Conservation (phyloP, 495 filamentous ascomycete genomes). For the Cercophora samala region DNA sequence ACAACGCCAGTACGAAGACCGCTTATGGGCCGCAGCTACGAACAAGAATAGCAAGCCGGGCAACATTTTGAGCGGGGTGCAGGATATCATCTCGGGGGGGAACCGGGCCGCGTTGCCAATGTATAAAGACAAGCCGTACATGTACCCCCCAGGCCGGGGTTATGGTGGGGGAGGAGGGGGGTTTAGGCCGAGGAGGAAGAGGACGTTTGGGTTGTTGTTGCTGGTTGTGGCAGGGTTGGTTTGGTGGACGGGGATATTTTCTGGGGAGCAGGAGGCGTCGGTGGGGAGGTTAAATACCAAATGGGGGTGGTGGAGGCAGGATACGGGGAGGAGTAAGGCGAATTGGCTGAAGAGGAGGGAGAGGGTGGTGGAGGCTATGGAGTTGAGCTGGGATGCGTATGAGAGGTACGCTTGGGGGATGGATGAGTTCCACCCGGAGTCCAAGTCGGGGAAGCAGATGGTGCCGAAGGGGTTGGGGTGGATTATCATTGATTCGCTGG, state of each 20-base stretch:
- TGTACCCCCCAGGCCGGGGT: slow-evolving; percentile 56
- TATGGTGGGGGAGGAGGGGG: neutral
- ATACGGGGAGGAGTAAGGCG: slow-evolving; percentile 38
- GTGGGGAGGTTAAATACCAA: slow-evolving; percentile 26
- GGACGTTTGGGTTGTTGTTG: slow-evolving; percentile 47
- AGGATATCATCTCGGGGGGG: slow-evolving; percentile 45
- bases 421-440: slow-evolving; percentile 80
- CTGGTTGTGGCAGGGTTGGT: slow-evolving; percentile 51
- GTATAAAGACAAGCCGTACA: slow-evolving; percentile 98
- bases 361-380: slow-evolving; percentile 85
- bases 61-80: slow-evolving; percentile 44
- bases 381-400: slow-evolving; percentile 87
- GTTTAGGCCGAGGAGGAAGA: slow-evolving; percentile 40
- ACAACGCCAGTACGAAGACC: slow-evolving; percentile 65
- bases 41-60: neutral
- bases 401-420: slow-evolving; percentile 90
- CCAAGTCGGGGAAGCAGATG: slow-evolving; percentile 80
- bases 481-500: slow-evolving; percentile 95
- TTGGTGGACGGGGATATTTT: slow-evolving; percentile 59
- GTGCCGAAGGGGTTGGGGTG: slow-evolving; percentile 80
- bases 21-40: slow-evolving; percentile 55
- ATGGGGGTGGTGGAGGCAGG: slow-evolving; percentile 43
- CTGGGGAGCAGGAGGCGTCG: slow-evolving; percentile 31
- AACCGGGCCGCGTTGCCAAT: slow-evolving; percentile 69
- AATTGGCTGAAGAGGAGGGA: slow-evolving; percentile 78